Conservation (phyloP, 2,329 filamentous ascomycete genomes). For the Alternaria sp. region DNA sequence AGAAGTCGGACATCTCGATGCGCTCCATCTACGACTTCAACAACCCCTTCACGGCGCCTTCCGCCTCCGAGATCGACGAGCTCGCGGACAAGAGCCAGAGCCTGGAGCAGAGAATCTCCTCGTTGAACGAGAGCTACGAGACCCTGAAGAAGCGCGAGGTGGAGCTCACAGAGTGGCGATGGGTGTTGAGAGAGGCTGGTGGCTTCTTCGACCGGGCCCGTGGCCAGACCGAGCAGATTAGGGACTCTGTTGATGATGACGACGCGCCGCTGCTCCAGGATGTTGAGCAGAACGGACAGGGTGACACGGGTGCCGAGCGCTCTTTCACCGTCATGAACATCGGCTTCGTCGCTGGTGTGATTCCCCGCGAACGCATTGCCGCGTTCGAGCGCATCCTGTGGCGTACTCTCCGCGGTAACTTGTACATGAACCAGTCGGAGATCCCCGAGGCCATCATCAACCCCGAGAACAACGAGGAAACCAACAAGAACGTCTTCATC, state of each 20-base stretch:
- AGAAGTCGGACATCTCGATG: conserved; percentile 85
- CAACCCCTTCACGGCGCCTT: conserved; percentile 84
- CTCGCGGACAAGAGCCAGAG: conserved; percentile 90
- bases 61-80: conserved; percentile 95
- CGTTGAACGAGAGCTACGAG: conserved; percentile 97
- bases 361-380: conserved; percentile 87
- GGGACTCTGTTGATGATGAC: conserved; percentile 81
- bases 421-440: conserved; percentile 99
- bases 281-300: conserved; percentile 80
- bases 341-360: conserved; percentile 96
- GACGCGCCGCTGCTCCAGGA: conserved; percentile 93
- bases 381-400: conserved; percentile 97
- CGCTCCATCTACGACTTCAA: conserved; percentile 90
- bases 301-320: conserved; percentile 72
- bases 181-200: conserved; percentile 94
- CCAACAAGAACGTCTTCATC: conserved; percentile 98
- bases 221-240: conserved; percentile 95
- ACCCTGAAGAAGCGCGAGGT: conserved; percentile 97
- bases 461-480: conserved; percentile 87
- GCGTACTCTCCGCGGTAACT: conserved; percentile 94
- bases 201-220: conserved; percentile 97
- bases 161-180: conserved; percentile 97
- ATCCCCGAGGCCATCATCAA: conserved; percentile 93
- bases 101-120: conserved; percentile 88
- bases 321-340: conserved; percentile 99